Evolutionary conservation across 305 asterid species (phyloP).

Genomic region (Coffea humblotiana): DNA sequence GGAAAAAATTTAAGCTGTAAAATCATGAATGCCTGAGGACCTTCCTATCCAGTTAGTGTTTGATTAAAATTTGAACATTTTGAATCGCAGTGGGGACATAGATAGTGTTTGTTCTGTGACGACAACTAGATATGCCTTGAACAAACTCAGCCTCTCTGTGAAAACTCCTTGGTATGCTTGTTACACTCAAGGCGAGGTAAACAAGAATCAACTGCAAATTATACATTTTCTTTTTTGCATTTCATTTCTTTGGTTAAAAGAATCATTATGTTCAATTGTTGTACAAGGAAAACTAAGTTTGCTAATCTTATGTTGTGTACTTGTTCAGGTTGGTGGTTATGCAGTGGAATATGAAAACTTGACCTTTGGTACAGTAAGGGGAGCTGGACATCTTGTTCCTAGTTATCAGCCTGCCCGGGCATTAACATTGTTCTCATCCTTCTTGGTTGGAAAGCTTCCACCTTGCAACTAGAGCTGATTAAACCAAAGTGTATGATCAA

Average conservation of each 20-base stretch:
- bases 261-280: neutral
- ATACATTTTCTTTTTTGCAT: too few species aligned
- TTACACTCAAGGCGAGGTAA: too few species aligned
- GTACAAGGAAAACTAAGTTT: neutral
- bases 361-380: slow-evolving; percentile 54
- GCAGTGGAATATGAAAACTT: slow-evolving; percentile 60
- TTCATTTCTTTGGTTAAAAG: neutral
- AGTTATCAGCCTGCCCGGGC: slow-evolving; percentile 67
- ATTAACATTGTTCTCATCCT: slow-evolving; percentile 42
- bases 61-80: neutral
- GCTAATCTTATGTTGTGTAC: neutral
- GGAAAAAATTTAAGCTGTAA: neutral
- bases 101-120: slow-evolving; percentile 45
- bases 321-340: slow-evolving; percentile 38
- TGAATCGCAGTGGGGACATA: slow-evolving; percentile 45
- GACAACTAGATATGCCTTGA: slow-evolving; percentile 49
- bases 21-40: neutral
- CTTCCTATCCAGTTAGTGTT: too few species aligned
- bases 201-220: neutral
- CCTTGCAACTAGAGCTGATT: slow-evolving; percentile 11
- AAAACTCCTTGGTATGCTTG: slow-evolving; percentile 28
- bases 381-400: slow-evolving; percentile 68
- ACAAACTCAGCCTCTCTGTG: slow-evolving; percentile 38
- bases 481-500: neutral
- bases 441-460: slow-evolving; percentile 50